These are phyloP conservation scores for Phytophthora niederhauseri DNA, from an alignment of 352 stramenopile species.

Conservation along the genomic window DNA sequence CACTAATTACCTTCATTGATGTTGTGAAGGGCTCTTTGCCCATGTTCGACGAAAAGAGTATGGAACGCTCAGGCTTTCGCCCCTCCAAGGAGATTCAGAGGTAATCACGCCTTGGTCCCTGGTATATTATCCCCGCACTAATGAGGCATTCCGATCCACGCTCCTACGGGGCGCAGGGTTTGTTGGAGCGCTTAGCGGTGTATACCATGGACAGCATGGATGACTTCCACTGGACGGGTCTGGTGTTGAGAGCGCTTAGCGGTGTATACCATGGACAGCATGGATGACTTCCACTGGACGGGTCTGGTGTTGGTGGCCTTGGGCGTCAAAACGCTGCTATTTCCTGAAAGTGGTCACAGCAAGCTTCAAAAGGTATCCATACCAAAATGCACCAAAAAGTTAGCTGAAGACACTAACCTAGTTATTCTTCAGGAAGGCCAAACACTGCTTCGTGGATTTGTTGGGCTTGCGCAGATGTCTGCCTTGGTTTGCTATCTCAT, in stretches of 20 bases:
- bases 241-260: slow-evolving; percentile 29
- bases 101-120: slow-evolving; percentile 16
- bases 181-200: slow-evolving; percentile 30
- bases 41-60: slow-evolving; percentile 92
- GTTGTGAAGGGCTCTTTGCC: slow-evolving; percentile 32
- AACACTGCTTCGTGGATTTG: slow-evolving; percentile 8
- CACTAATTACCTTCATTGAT: not conserved
- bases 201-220: slow-evolving; percentile 36
- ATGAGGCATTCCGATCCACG: not conserved
- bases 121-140: not conserved
- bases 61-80: slow-evolving; percentile 92
- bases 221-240: slow-evolving; percentile 35
- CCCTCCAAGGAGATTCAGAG: slow-evolving; percentile 46
- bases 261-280: slow-evolving; percentile 35
- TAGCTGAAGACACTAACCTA: not conserved
- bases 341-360: not conserved
- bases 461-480: slow-evolving; percentile 45
- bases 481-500: slow-evolving; percentile 81
- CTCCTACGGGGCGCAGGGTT: slow-evolving; percentile 14
- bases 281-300: slow-evolving; percentile 36
- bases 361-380: slow-evolving; percentile 16
- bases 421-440: slow-evolving; percentile 3
- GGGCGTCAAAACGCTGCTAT: slow-evolving; percentile 21
- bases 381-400: not conserved
- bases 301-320: slow-evolving; percentile 27